phyloP scores from a whole-genome alignment of 805 yeast genomes.

The Candida argentea region DNA sequence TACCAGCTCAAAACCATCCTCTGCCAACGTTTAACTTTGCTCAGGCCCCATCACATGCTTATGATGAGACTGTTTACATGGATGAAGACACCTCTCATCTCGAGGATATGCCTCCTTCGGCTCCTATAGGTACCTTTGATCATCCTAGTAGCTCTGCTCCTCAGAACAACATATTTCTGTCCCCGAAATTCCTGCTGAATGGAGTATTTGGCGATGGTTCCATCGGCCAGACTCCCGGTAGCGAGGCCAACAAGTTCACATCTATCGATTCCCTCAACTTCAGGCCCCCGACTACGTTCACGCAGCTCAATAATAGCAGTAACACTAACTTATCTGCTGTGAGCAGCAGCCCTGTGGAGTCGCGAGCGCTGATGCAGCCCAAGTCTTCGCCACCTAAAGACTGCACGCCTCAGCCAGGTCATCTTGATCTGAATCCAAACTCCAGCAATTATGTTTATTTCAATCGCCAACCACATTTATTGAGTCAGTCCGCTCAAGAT shows the following conservation, averaged over 20 bases:
- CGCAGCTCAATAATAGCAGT: conserved; percentile 29
- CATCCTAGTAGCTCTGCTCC: conserved; percentile 3
- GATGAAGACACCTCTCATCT: conserved; percentile 27
- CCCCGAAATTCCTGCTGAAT: conserved; percentile 7
- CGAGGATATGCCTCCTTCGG: conserved; percentile 7
- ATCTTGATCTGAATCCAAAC: conserved; percentile 1
- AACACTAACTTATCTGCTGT: conserved; percentile 30
- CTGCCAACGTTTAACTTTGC: no score
- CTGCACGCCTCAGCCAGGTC: conserved; percentile 7
- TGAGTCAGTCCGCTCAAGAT: conserved; percentile 69
- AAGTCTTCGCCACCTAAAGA: conserved; percentile 6
- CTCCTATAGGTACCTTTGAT: not conserved
- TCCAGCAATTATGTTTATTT: conserved; percentile 50
- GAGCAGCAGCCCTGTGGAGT: conserved; percentile 11
- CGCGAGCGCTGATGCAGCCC: conserved; percentile 6
- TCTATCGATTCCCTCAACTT: conserved; percentile 29
- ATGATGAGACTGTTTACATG: no score
- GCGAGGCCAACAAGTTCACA: conserved; percentile 17
- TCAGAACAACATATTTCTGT: conserved; percentile 3
- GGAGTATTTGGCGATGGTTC: conserved; percentile 6
- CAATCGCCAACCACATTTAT: conserved; percentile 72
- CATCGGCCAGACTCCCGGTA: conserved; percentile 3
- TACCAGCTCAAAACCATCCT: no score
- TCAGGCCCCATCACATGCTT: no score
- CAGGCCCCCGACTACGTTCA: conserved; percentile 32